phyloP scores from a whole-genome alignment of 2,329 filamentous ascomycete species.

The Cytospora piceicola region DNA sequence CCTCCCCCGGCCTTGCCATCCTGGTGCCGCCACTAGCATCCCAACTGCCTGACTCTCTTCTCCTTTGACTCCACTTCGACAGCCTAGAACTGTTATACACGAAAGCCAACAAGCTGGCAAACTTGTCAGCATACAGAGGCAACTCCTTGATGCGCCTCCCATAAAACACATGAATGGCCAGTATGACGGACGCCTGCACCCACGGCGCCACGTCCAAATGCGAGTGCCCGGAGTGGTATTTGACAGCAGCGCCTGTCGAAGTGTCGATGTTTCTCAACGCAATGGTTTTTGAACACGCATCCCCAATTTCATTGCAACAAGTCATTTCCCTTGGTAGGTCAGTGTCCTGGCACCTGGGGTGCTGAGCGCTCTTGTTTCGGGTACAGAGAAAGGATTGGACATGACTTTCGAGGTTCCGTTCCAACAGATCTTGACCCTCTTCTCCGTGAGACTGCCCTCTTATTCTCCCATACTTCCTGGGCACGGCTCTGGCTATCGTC shows the following conservation, averaged over 20 bases:
- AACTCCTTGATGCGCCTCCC: not conserved
- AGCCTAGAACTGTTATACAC: not conserved
- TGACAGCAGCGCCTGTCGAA: not conserved
- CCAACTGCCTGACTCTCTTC: not conserved
- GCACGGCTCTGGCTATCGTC: not conserved
- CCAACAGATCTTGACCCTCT: too few relatives aligned
- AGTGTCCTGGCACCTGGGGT: too few relatives aligned
- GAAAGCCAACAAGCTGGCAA: slow-evolving; percentile 1
- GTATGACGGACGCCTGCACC: not conserved
- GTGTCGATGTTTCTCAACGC: not conserved
- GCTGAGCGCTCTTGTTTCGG: too few relatives aligned
- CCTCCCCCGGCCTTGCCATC: not conserved
- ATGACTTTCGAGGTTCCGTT: too few relatives aligned
- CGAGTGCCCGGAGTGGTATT: not conserved
- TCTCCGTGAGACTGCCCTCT: not conserved
- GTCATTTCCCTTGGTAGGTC: not conserved
- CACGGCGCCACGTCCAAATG: too few relatives aligned
- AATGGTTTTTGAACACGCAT: not conserved
- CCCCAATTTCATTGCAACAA: not conserved
- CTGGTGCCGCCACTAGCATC: not conserved
- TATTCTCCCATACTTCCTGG: not conserved
- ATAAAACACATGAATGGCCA: slow-evolving; percentile 3
- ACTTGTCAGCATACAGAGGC: not conserved
- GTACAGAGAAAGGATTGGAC: too few relatives aligned
- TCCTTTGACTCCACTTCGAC: not conserved